Base-by-base conservation (phyloP, 352 stramenopile species). In the Phytophthora sp. region DNA sequence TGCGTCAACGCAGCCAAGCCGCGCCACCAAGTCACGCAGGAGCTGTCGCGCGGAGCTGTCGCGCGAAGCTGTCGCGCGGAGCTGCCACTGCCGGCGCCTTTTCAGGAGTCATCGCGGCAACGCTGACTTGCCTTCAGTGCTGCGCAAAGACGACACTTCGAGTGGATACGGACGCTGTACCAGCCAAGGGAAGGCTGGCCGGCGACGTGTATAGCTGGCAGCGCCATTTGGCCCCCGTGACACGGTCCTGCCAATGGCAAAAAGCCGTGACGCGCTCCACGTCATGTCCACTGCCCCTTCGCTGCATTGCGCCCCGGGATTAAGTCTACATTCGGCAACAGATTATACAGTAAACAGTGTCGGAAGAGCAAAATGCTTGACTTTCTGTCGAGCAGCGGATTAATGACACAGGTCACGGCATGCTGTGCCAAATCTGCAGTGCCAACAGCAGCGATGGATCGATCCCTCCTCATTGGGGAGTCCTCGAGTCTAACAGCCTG, bases 191-290 rank as follows among this genome's bases (percentile, higher is more conserved):
- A n/a, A n/a, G n/a, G n/a, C n/a, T n/a, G n/a, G n/a, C n/a, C 9
- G 57, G 57, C 57, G 57, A 64, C 57, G 57, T 64, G 57, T 57
- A 44, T 57, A 44, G 57, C 57, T 29, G 15, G 12, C 15, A 41
- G 36, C 38, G 30, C 9, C n/a, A 33, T 20, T 11, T 18, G 24
- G 16, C 20, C 9, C 13, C 20, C 16, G 36, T 52, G 57, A 51
- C 47, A 54, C 58, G n/a, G 58, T 44, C 58, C 47, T 52, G 58
- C 60, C 58, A 47, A 60, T 60, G 47, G 21, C 30, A 66, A 66
- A 47, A 29, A 53, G 24, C 31, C 55, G 36, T 66, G 63, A 71
- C 63, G 63, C 63, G 24, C 63, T 61, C 63, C 38, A 65, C 45
- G 58, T 69, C 52, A 63, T 52, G 38, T 53, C 42, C 53, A 29